Evolutionary conservation across 257 asterid species (phyloP).

Genomic region (Fraxinus pennsylvanica): DNA sequence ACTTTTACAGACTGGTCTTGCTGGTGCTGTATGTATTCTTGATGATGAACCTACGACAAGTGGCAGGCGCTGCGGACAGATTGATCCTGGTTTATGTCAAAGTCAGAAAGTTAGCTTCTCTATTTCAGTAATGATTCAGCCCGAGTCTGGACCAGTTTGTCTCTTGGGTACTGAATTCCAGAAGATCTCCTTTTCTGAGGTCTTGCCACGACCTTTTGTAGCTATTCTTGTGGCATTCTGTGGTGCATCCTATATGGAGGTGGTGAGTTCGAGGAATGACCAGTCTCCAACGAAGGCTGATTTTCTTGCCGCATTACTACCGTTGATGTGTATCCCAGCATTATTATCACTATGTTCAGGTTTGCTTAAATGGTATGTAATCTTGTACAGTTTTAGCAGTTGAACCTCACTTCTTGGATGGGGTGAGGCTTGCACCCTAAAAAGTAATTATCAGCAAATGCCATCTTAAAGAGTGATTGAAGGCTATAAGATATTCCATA

Average conservation of each 20-base stretch:
- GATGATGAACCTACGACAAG: slow-evolving; percentile 98
- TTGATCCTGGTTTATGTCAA: slow-evolving; percentile 76
- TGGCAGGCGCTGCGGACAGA: slow-evolving; percentile 90
- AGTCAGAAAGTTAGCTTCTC: slow-evolving; percentile 84
- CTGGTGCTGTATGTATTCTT: slow-evolving; percentile 94
- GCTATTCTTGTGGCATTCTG: slow-evolving; percentile 89
- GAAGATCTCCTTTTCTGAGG: slow-evolving; percentile 31
- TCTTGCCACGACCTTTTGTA: slow-evolving; percentile 36
- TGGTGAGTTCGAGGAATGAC: slow-evolving; percentile 74
- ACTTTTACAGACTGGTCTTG: slow-evolving; percentile 73
- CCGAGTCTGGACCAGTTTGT: slow-evolving; percentile 97
- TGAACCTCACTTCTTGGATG: background rate
- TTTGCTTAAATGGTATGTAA: slow-evolving; percentile 84
- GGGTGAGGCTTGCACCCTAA: slow-evolving; percentile 20
- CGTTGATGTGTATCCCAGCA: slow-evolving; percentile 93
- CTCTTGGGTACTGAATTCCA: slow-evolving; percentile 95
- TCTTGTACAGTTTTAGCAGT: slow-evolving; percentile 24
- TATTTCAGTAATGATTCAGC: slow-evolving; percentile 87
- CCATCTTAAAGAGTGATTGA: slow-evolving; percentile 21
- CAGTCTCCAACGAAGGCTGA: slow-evolving; percentile 83
- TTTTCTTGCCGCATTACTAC: slow-evolving; percentile 93
- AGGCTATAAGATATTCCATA: slow-evolving; percentile 10
- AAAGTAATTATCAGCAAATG: slow-evolving; percentile 15
- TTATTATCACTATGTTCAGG: slow-evolving; percentile 78
- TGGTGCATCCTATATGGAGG: slow-evolving; percentile 79